Conservation (phyloP, 202 grass and related monocot species). For the Cymbopogon flexuosus region DNA sequence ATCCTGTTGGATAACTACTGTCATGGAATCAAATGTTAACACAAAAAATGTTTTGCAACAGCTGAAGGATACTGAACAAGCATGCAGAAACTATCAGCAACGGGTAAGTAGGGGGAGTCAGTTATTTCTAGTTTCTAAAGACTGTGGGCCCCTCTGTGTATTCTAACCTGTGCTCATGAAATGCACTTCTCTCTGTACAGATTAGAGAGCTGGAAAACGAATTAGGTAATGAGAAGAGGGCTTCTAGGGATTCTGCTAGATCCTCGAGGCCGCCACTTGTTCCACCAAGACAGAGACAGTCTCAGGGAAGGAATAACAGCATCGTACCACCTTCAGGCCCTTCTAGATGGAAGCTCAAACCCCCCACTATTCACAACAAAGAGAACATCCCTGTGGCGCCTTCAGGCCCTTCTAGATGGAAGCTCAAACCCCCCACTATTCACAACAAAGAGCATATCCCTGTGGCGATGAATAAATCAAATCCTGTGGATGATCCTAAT, state of each 20-base stretch:
- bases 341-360: slow-evolving; percentile 43
- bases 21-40: slow-evolving; percentile 26
- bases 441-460: slow-evolving; percentile 73
- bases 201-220: slow-evolving; percentile 76
- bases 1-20: neutral
- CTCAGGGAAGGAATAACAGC: slow-evolving; percentile 59
- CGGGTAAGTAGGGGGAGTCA: slow-evolving; percentile 46
- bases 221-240: slow-evolving; percentile 53
- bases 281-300: slow-evolving; percentile 51
- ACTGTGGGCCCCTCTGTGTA: neutral
- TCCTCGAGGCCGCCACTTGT: slow-evolving; percentile 67
- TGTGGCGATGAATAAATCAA: slow-evolving; percentile 15
- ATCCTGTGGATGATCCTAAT: slow-evolving; percentile 10
- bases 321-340: slow-evolving; percentile 27
- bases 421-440: slow-evolving; percentile 7
- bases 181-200: slow-evolving; percentile 32
- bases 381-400: slow-evolving; percentile 52
- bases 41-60: slow-evolving; percentile 32
- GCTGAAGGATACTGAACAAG: slow-evolving; percentile 75
- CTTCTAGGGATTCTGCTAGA: slow-evolving; percentile 41
- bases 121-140: slow-evolving; percentile 1
- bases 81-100: slow-evolving; percentile 62
- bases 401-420: slow-evolving; percentile 41
- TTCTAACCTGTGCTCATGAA: slow-evolving; percentile 7
- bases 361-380: slow-evolving; percentile 43